Conservation (phyloP, 768 basidiomycete species). For the Crassisporium funariophilum region DNA sequence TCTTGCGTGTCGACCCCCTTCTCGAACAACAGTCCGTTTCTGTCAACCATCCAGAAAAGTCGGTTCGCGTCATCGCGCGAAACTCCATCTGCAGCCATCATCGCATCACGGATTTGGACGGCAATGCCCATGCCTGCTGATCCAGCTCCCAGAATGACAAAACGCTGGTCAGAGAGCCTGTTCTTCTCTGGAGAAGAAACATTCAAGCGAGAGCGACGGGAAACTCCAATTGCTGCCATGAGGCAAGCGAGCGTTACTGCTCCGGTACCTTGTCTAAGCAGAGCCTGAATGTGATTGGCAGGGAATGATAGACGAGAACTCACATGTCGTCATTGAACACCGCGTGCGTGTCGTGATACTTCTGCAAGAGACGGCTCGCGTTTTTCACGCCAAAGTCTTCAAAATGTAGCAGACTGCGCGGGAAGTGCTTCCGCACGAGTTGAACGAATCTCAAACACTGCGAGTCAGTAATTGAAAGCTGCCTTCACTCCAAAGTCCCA, state of each 20-base stretch:
- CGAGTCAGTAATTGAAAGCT: no score
- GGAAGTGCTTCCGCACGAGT: constrained; percentile 72
- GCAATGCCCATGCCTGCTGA: constrained; percentile 84
- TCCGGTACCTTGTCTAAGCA: constrained; percentile 68
- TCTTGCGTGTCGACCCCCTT: constrained; percentile 28
- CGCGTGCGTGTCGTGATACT: constrained; percentile 63
- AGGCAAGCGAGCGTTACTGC: constrained; percentile 72
- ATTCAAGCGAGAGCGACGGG: constrained; percentile 34
- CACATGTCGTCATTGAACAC: constrained; percentile 89
- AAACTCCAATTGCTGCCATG: constrained; percentile 69
- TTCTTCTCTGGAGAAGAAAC: constrained; percentile 2
- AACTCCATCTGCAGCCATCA: constrained; percentile 56
- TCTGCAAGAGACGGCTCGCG: constrained; percentile 65
- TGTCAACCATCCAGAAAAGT: constrained; percentile 76
- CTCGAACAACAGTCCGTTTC: constrained; percentile 33
- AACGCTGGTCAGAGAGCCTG: constrained; percentile 68
- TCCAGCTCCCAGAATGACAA: constrained; percentile 79
- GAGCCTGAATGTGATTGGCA: not conserved
- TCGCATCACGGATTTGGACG: constrained; percentile 75
- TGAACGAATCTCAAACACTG: constrained; percentile 64
- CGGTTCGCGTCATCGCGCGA: constrained; percentile 59
- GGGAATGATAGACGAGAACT: constrained; percentile 2
- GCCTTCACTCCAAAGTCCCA: no score
- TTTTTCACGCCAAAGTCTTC: constrained; percentile 86
- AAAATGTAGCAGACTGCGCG: constrained; percentile 72